These are phyloP conservation scores for Astrothelium subdiscretum DNA, from an alignment of 495 filamentous ascomycete genomes.

Conservation along the genomic window DNA sequence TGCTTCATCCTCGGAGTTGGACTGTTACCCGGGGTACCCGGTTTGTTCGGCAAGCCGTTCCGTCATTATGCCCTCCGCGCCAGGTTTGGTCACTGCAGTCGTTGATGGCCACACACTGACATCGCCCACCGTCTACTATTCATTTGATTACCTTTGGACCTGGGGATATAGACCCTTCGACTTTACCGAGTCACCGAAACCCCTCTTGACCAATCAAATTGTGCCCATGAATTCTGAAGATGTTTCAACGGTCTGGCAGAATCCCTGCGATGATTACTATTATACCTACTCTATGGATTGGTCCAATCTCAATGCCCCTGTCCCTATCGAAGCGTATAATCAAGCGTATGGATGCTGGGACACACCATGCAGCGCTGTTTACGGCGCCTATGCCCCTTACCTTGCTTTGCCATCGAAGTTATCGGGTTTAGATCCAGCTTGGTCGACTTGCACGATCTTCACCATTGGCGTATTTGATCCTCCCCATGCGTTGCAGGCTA, in stretches of 20 bases:
- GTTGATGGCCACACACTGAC: not conserved
- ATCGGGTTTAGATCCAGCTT: slow-evolving; percentile 2
- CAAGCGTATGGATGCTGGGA: not conserved
- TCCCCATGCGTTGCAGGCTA: not conserved
- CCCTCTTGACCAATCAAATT: not conserved
- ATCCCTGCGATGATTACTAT: no score
- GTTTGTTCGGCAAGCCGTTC: not conserved
- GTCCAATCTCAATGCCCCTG: not conserved
- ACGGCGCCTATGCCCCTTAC: not conserved
- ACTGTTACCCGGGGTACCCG: no score
- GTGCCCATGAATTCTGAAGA: not conserved
- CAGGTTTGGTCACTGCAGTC: not conserved
- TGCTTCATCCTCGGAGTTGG: not conserved
- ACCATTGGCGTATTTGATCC: not conserved
- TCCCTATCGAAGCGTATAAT: not conserved
- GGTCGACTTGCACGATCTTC: not conserved
- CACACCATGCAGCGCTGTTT: not conserved
- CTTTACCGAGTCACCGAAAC: not conserved
- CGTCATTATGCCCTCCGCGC: not conserved
- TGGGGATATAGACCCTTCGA: not conserved
- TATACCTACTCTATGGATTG: not conserved
- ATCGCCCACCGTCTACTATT: not conserved
- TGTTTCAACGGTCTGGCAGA: not conserved
- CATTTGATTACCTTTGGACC: not conserved
- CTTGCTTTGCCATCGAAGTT: not conserved